Percentiles rank a stretch among this genome's conserved stretches.
phyloP scores from a whole-genome alignment of 495 filamentous ascomycete genomes.

The Talaromyces proteolyticus region DNA sequence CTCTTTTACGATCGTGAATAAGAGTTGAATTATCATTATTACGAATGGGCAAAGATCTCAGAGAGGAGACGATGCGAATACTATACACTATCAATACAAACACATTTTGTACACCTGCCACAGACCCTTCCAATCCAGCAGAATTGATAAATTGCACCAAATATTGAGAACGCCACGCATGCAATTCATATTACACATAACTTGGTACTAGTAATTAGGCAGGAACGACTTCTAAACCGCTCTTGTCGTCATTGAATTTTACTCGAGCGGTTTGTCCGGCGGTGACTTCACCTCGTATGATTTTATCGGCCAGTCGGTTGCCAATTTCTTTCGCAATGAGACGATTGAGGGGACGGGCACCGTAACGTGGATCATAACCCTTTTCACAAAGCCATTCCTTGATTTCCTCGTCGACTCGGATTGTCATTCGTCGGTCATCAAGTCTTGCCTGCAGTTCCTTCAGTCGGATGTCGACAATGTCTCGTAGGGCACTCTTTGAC shows the following conservation, averaged over 20 bases:
- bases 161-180: background rate
- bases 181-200: background rate
- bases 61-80: background rate
- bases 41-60: background rate
- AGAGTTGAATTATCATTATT: background rate
- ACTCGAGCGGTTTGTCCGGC: slow-evolving; percentile 67
- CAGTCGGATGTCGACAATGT: slow-evolving; percentile 90
- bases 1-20: background rate
- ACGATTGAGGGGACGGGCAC: slow-evolving; percentile 88
- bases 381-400: slow-evolving; percentile 80
- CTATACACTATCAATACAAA: background rate
- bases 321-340: slow-evolving; percentile 84
- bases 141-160: background rate
- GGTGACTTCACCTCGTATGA: slow-evolving; percentile 80
- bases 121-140: background rate
- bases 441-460: slow-evolving; percentile 79
- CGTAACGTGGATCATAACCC: slow-evolving; percentile 87
- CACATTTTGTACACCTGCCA: background rate
- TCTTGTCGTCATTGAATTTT: slow-evolving; percentile 45
- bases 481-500: slow-evolving; percentile 68
- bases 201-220: background rate
- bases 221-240: slow-evolving; percentile 22
- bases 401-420: slow-evolving; percentile 64
- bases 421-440: slow-evolving; percentile 75
- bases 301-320: slow-evolving; percentile 82